Base-by-base conservation (phyloP, 495 filamentous ascomycete genomes). In the Penicillium angulare region DNA sequence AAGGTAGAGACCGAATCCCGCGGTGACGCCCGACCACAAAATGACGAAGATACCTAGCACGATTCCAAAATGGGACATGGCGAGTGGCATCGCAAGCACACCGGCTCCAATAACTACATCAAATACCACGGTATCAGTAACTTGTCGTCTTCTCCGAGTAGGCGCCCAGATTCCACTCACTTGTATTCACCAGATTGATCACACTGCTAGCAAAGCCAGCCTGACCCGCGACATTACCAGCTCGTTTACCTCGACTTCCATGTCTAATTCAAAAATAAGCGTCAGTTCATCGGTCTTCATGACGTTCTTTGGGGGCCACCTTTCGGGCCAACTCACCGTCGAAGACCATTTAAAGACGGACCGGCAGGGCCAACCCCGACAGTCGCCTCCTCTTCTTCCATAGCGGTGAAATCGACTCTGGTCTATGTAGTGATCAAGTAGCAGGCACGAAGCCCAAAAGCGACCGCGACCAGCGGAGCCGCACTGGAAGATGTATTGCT, bases 121-220 rank as follows among this genome's bases (percentile, higher is more conserved):
- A 13, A 20, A 2, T 15, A 16, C 18, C 12, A 22, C 38, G 10
- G 7, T 18, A 13, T 23, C 34, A 31, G 43, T 32, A 22, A 34
- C 18, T 9, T 3, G 17, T 5, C 13, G 12, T 44, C 24, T 26
- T 29, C 9, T 18, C 10, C 1, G 1, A 32, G 17, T 9, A 31
- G 23, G 15, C 42, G 20, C 29, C 27, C 8, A 16, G 15, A 12
- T 22, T 18, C 15, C 23, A 67, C 73, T 73, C 58, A 77, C 73
- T 97, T 5, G 93, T 98, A 71, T 98, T 98, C 50, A 97, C 75
- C 15, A 98, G 72, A 65, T 97, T 98, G 74, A 97, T 87, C 56
- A 95, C 87, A 61, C 90, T 95, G 72, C 89, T 95, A 35, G 85
- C 59, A 88, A 91, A 97, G 45, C 87, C 86, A 43, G 95, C 93